A percentile compares a stretch with the other conserved stretches of the same genome.
These are phyloP conservation scores for Lachnellula occidentalis DNA, from an alignment of 2,329 filamentous ascomycete genomes.

Conservation along the genomic window DNA sequence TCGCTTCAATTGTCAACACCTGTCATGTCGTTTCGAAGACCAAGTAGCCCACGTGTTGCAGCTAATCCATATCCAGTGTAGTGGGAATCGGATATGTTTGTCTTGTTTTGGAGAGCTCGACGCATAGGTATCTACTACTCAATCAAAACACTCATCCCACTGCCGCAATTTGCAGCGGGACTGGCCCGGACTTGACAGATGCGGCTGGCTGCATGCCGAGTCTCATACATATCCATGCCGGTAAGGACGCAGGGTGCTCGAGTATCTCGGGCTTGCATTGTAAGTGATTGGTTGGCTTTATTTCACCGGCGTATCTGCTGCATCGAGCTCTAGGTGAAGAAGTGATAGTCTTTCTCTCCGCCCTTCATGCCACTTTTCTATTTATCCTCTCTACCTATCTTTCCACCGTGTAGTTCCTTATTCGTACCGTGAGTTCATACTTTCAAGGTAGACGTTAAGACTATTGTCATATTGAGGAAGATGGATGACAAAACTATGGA, in stretches of 20 bases:
- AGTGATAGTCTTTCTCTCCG: background rate
- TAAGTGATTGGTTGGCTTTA: background rate
- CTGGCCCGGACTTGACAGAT: background rate
- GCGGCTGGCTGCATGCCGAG: background rate
- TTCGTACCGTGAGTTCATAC: background rate
- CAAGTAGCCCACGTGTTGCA: too few species aligned
- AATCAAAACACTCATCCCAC: too few species aligned
- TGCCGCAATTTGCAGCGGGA: background rate
- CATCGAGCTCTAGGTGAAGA: background rate
- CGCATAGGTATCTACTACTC: too few species aligned
- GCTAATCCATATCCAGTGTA: too few species aligned
- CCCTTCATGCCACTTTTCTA: background rate
- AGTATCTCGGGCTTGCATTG: background rate
- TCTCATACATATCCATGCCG: background rate
- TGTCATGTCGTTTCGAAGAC: too few species aligned
- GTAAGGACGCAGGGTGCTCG: background rate
- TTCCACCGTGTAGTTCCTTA: background rate
- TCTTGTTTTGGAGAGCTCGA: too few species aligned
- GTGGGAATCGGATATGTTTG: too few species aligned
- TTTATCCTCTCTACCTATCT: background rate
- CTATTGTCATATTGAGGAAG: background rate
- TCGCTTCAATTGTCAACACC: too few species aligned
- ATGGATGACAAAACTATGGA: conserved; percentile 12
- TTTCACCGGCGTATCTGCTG: background rate
- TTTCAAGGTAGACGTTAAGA: background rate